phyloP scores from a whole-genome alignment of 1,284 basidiomycete species.

The Ganoderma sp. region DNA sequence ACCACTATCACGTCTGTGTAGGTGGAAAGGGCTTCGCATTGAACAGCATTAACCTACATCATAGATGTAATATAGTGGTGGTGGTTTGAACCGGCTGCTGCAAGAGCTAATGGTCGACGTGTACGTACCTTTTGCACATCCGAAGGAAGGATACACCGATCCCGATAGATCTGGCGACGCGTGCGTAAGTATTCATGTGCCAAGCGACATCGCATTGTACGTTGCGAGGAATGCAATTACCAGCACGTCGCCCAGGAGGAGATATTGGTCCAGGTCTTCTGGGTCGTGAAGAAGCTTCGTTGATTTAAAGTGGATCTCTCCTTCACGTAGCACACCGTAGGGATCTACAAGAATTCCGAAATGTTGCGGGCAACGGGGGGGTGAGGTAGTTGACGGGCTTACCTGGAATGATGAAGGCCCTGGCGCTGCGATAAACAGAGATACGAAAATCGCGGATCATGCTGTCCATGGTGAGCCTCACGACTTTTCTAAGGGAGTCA shows the following conservation, averaged over 20 bases:
- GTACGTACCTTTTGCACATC: conserved; percentile 41
- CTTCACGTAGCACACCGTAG: conserved; percentile 33
- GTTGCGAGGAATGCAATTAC: conserved; percentile 23
- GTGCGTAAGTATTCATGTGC: not conserved
- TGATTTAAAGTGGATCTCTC: conserved; percentile 40
- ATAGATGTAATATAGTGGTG: too few species aligned
- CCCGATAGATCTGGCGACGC: conserved; percentile 38
- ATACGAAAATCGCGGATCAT: conserved; percentile 64
- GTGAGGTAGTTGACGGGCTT: conserved; percentile 8
- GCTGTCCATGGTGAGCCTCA: conserved; percentile 49
- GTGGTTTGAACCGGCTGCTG: not conserved
- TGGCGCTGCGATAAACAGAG: conserved; percentile 55
- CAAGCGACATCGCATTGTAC: not conserved
- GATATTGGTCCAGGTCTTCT: conserved; percentile 26
- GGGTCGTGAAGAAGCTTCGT: conserved; percentile 32
- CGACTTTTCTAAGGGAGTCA: conserved; percentile 53
- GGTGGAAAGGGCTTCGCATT: conserved; percentile 25
- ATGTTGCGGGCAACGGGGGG: not conserved
- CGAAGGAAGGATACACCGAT: conserved; percentile 37
- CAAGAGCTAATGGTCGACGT: not conserved
- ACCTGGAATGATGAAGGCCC: conserved; percentile 72
- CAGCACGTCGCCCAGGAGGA: conserved; percentile 38
- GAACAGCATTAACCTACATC: conserved; percentile 37
- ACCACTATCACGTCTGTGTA: conserved; percentile 41
- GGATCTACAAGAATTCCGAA: conserved; percentile 33